These are phyloP conservation scores for Leccinum insolens DNA, from an alignment of 1,284 basidiomycete species.

Conservation along the genomic window DNA sequence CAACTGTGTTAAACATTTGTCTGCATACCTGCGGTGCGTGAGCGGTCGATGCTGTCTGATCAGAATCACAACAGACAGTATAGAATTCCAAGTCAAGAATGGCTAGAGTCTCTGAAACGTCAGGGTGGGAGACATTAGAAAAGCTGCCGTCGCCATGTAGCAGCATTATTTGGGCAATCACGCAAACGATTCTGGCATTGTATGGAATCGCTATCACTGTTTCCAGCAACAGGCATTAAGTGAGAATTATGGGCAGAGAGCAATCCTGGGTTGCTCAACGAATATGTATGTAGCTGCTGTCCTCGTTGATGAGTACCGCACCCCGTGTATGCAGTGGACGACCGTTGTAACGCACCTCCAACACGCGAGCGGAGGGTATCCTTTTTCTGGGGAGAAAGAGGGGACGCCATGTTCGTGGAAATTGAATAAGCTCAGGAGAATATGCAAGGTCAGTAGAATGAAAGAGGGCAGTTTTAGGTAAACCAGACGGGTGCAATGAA, in stretches of 20 bases:
- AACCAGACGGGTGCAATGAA: slow-evolving; percentile 21
- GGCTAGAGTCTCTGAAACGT: neutral
- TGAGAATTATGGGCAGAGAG: no score
- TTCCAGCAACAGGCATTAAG: no score
- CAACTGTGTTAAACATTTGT: neutral
- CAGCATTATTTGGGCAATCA: neutral
- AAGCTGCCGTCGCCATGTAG: neutral
- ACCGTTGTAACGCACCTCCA: slow-evolving; percentile 35
- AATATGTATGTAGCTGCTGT: no score
- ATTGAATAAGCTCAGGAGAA: slow-evolving; percentile 2
- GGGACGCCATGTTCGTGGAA: slow-evolving; percentile 23
- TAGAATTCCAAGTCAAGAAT: neutral
- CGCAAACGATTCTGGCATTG: no score
- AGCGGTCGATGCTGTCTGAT: neutral
- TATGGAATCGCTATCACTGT: no score
- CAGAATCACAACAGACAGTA: neutral
- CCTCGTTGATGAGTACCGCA: no score
- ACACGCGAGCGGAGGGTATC: slow-evolving; percentile 36
- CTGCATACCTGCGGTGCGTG: neutral
- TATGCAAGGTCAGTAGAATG: slow-evolving; percentile 10
- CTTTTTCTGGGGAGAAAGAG: slow-evolving; percentile 35
- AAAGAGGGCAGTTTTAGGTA: slow-evolving; percentile 12
- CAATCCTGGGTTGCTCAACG: no score
- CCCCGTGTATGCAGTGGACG: slow-evolving; percentile 29
- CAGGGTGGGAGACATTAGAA: neutral